phyloP scores from a whole-genome alignment of 225 moss, liverwort and hornwort genomes.

The Ulota crispa region DNA sequence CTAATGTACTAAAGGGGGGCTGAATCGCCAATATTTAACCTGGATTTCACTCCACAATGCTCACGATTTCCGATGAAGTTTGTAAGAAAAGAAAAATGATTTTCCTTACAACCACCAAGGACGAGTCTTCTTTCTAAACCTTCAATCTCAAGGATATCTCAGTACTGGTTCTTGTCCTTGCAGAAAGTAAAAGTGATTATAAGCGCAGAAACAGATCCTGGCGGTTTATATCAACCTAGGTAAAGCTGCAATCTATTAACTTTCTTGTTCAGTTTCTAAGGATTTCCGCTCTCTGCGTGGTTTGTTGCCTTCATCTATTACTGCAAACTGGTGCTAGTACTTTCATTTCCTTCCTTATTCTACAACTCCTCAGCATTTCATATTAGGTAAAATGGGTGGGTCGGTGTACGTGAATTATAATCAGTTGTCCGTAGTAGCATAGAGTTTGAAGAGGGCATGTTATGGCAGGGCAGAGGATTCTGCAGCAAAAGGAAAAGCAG shows the following conservation, averaged over 20 bases:
- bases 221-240: conserved; percentile 74
- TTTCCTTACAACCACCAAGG: background rate
- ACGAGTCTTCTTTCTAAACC: background rate
- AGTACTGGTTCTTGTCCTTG: conserved; percentile 24
- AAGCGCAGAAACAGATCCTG: conserved; percentile 72
- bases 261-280: background rate
- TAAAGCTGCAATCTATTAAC: conserved; percentile 32
- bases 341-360: background rate
- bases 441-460: conserved; percentile 35
- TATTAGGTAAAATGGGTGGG: conserved; percentile 4
- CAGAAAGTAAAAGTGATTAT: conserved; percentile 81
- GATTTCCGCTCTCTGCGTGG: background rate
- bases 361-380: background rate
- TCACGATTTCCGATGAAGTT: background rate
- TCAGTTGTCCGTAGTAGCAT: background rate
- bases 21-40: background rate
- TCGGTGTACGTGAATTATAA: conserved; percentile 5
- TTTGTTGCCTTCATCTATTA: background rate
- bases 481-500: conserved; percentile 37
- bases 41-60: background rate
- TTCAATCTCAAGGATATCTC: conserved; percentile 4
- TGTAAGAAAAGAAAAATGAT: background rate
- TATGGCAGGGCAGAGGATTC: conserved; percentile 51
- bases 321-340: background rate
- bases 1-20: too few relatives aligned